phyloP scores from a whole-genome alignment of 805 yeast genomes.

The Yamadazyma philogaea region DNA sequence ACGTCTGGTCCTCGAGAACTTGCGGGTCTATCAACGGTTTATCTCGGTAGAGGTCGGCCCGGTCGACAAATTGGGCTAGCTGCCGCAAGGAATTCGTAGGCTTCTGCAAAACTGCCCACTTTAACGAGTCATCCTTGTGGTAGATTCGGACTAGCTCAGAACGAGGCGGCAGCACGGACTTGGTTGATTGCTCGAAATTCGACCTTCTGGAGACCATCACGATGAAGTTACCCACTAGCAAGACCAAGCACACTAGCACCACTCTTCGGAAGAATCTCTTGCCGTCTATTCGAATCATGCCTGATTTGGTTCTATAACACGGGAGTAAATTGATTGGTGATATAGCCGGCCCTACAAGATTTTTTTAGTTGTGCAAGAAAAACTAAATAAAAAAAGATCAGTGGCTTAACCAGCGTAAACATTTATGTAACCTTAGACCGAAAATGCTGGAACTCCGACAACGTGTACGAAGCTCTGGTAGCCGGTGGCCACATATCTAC shows the following conservation, averaged over 20 bases:
- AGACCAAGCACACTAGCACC: not conserved
- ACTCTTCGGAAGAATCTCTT: not conserved
- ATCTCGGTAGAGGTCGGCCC: not conserved
- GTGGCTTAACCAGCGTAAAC: too few species aligned
- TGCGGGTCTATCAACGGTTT: constrained; percentile 7
- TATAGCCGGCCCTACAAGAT: not conserved
- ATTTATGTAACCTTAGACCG: too few species aligned
- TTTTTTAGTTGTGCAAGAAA: not conserved
- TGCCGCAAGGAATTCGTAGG: not conserved
- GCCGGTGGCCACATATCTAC: too few species aligned
- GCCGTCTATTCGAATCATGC: not conserved
- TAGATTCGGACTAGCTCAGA: constrained; percentile 4
- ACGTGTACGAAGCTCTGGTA: too few species aligned
- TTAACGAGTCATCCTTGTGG: constrained; percentile 10
- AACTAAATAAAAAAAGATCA: too few species aligned
- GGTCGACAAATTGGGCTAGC: not conserved
- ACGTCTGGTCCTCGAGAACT: constrained; percentile 2
- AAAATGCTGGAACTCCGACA: too few species aligned
- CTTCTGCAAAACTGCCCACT: constrained; percentile 10
- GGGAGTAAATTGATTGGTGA: not conserved
- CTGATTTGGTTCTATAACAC: not conserved
- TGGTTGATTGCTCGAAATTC: not conserved
- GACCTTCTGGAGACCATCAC: not conserved
- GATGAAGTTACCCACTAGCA: not conserved
- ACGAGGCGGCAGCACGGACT: not conserved